Percentiles rank a stretch among this genome's conserved stretches.
Evolutionary conservation across 495 filamentous ascomycete species (phyloP).

Genomic region (Geopyxis carbonaria): DNA sequence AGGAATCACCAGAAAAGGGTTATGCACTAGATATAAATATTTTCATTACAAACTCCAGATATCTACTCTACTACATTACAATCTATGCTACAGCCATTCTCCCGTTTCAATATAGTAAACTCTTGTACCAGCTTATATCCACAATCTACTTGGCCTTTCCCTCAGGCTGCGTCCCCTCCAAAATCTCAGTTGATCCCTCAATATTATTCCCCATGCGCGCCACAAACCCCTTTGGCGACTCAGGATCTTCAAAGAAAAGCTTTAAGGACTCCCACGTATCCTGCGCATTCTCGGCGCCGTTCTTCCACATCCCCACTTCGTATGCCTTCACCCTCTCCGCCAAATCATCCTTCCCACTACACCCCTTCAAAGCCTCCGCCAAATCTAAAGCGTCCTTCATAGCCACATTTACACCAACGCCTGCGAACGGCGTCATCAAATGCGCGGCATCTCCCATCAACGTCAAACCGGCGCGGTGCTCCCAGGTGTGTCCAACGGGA

Average conservation of each 20-base stretch:
- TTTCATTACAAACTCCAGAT: no score
- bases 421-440: constrained; percentile 43
- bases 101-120: no score
- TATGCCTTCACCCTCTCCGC: constrained; percentile 23
- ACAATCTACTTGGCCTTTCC: no score
- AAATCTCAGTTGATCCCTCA: no score
- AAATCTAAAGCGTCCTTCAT: constrained; percentile 42
- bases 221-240: neutral
- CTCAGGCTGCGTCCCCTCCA: no score
- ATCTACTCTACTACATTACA: no score
- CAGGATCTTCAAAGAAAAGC: neutral
- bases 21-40: no score
- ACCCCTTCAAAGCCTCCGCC: constrained; percentile 25
- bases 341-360: constrained; percentile 1
- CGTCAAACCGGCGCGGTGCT: constrained; percentile 30
- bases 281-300: constrained; percentile 25
- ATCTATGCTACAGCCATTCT: no score
- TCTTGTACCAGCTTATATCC: no score
- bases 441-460: constrained; percentile 47
- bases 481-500: constrained; percentile 35
- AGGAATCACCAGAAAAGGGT: no score
- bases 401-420: constrained; percentile 43
- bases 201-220: neutral
- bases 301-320: constrained; percentile 27
- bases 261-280: constrained; percentile 11